These are phyloP conservation scores for Monosporascus sp. DNA, from an alignment of 2,329 filamentous ascomycete species.

Conservation along the genomic window DNA sequence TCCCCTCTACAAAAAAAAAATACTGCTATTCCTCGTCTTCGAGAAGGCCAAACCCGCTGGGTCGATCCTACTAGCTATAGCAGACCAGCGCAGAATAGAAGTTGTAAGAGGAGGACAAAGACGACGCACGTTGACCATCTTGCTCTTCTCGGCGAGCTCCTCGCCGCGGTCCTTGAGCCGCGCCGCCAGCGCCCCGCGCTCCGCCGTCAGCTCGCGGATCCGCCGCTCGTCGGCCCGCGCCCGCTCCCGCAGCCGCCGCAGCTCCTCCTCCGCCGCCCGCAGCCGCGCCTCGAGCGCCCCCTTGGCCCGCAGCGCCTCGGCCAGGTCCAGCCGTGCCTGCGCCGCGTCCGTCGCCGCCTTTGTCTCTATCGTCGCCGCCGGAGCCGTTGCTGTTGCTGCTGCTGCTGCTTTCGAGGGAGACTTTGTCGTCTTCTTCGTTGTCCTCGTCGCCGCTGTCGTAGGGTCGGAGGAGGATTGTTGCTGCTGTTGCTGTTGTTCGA, in stretches of 20 bases:
- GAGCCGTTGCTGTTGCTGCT: slow-evolving; percentile 24
- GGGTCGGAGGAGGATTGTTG: slow-evolving; percentile 15
- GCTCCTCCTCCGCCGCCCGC: slow-evolving; percentile 56
- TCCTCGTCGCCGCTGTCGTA: slow-evolving; percentile 18
- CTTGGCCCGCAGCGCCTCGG: slow-evolving; percentile 70
- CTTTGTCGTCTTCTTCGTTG: slow-evolving; percentile 15
- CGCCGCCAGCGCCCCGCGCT: slow-evolving; percentile 56
- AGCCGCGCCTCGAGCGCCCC: slow-evolving; percentile 62
- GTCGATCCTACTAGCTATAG: no score
- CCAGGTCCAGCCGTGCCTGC: slow-evolving; percentile 63
- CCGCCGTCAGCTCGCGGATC: slow-evolving; percentile 57
- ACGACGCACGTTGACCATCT: slow-evolving; percentile 64
- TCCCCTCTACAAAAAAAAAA: no score
- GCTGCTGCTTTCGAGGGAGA: slow-evolving; percentile 9
- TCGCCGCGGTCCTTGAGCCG: slow-evolving; percentile 77
- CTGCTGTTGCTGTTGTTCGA: slow-evolving; percentile 4
- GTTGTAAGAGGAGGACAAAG: no score
- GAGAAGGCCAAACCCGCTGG: no score
- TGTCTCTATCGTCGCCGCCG: no score
- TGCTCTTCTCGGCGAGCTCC: slow-evolving; percentile 77
- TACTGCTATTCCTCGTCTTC: no score
- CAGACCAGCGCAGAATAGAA: no score
- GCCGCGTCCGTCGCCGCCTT: slow-evolving; percentile 27
- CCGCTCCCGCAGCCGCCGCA: slow-evolving; percentile 57
- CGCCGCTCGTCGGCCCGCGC: slow-evolving; percentile 54